These are phyloP conservation scores for Ustilago hordei DNA, from an alignment of 1,284 basidiomycete genomes.

Conservation along the genomic window DNA sequence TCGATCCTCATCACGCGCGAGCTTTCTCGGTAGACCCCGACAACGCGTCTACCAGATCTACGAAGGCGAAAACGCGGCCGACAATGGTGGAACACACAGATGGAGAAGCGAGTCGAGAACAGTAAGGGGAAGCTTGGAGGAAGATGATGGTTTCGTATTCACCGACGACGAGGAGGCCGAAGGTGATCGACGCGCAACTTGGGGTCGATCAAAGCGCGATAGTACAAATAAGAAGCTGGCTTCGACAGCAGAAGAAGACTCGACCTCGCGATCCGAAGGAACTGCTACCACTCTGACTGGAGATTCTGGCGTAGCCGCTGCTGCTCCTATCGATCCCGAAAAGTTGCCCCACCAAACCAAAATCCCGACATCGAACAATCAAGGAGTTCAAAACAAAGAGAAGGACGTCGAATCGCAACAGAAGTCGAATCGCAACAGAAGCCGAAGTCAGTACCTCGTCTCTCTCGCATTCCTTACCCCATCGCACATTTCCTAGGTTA, in stretches of 20 bases:
- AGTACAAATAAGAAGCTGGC: constrained; percentile 11
- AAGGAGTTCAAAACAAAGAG: constrained; percentile 5
- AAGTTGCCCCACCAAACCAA: not conserved
- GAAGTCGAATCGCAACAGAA: too few species aligned
- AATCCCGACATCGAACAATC: not conserved
- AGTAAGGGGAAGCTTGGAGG: constrained; percentile 36
- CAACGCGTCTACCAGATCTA: constrained; percentile 47
- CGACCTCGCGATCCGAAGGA: constrained; percentile 10
- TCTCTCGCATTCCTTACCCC: constrained; percentile 48
- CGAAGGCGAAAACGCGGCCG: not conserved
- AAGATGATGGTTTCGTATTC: constrained; percentile 37
- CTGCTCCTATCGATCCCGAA: constrained; percentile 10
- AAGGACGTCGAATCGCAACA: constrained; percentile 45
- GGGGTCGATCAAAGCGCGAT: not conserved
- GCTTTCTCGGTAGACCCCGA: constrained; percentile 44
- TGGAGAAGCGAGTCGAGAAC: constrained; percentile 44
- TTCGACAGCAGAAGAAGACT: constrained; percentile 21
- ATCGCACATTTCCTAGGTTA: constrained; percentile 52
- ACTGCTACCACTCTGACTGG: constrained; percentile 29
- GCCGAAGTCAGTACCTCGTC: constrained; percentile 29
- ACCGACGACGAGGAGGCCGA: constrained; percentile 26
- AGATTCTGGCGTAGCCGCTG: constrained; percentile 6
- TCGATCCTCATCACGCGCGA: constrained; percentile 41
- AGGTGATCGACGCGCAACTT: not conserved
- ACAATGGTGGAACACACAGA: not conserved